Conservation (phyloP, 805 yeast genomes). For the Starmerella gropengiesseri region DNA sequence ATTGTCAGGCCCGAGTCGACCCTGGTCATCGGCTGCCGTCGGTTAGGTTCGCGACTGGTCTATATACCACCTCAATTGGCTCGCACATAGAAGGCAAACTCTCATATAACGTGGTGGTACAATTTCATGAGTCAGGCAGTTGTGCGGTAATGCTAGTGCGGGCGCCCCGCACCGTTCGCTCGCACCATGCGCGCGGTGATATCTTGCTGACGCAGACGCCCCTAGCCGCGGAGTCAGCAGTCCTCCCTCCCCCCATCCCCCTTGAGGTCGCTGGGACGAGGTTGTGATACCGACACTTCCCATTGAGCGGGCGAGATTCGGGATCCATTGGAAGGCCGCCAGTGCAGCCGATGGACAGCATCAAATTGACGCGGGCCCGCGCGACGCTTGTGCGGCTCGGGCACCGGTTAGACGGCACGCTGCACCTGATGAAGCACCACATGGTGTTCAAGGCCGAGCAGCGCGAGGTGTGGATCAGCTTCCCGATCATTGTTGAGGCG, state of each 20-base stretch:
- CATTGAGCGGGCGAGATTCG: background rate
- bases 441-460: slow-evolving; percentile 41
- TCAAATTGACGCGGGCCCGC: slow-evolving; percentile 29
- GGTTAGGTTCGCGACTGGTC: too few relatives aligned
- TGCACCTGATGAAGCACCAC: slow-evolving; percentile 68
- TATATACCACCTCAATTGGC: too few relatives aligned
- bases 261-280: background rate
- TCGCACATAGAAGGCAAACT: too few relatives aligned
- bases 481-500: slow-evolving; percentile 59
- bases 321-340: slow-evolving; percentile 1
- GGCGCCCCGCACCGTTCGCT: background rate
- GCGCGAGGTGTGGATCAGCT: slow-evolving; percentile 83
- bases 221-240: background rate
- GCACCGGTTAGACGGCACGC: slow-evolving; percentile 41
- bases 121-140: too few relatives aligned
- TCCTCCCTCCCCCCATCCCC: background rate
- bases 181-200: background rate
- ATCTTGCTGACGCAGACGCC: background rate
- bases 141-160: too few relatives aligned
- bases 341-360: slow-evolving; percentile 15
- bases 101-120: too few relatives aligned
- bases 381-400: slow-evolving; percentile 49
- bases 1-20: too few relatives aligned
- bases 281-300: background rate
- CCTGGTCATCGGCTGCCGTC: too few relatives aligned